phyloP scores from a whole-genome alignment of 2,329 filamentous ascomycete genomes.

The Phialemonium atrogriseum region DNA sequence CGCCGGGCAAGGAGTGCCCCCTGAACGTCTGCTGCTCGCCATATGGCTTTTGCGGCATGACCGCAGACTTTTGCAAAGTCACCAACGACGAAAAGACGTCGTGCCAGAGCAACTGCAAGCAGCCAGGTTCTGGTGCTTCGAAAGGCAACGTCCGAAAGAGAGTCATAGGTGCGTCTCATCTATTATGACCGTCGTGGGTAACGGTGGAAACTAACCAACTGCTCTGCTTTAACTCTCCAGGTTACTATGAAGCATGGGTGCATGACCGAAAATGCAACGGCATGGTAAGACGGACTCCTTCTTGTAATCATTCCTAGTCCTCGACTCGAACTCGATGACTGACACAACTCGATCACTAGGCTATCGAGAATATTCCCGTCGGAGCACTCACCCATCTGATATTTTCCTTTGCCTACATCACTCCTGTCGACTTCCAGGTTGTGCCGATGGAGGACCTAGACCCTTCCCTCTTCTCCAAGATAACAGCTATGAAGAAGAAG shows the following conservation, averaged over 20 bases:
- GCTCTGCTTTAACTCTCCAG: no score
- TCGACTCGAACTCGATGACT: no score
- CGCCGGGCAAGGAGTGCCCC: constrained; percentile 18
- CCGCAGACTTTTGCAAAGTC: constrained; percentile 13
- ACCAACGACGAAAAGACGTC: constrained; percentile 8
- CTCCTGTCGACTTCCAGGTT: constrained; percentile 19
- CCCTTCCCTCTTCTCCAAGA: constrained; percentile 10
- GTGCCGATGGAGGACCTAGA: constrained; percentile 17
- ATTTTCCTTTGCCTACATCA: constrained; percentile 25
- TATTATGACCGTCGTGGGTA: no score
- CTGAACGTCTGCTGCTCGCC: constrained; percentile 28
- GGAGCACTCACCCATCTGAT: constrained; percentile 17
- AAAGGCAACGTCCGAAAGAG: constrained; percentile 9
- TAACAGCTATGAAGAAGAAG: constrained; percentile 21
- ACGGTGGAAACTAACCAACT: no score
- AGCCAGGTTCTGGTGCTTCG: neutral
- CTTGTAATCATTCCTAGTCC: no score
- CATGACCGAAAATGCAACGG: constrained; percentile 1
- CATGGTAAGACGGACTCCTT: constrained; percentile 7
- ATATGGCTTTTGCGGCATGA: constrained; percentile 24
- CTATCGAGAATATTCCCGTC: constrained; percentile 8
- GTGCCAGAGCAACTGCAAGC: neutral
- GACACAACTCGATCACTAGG: neutral
- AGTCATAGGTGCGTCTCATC: no score
- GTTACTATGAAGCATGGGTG: constrained; percentile 20